These are phyloP conservation scores for Arthromyces matolae DNA, from an alignment of 768 basidiomycete genomes.

Conservation along the genomic window DNA sequence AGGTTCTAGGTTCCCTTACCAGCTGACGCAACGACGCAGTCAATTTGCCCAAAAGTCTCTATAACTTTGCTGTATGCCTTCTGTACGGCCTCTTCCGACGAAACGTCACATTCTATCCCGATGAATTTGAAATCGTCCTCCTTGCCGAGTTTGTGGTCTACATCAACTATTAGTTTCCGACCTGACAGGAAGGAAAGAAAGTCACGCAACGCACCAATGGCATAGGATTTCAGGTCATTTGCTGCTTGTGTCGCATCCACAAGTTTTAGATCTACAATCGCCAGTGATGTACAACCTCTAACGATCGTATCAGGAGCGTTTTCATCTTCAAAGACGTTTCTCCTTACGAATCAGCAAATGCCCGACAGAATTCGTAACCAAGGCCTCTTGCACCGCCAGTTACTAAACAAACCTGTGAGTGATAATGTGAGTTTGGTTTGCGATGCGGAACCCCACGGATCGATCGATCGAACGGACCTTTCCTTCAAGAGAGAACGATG, in stretches of 20 bases:
- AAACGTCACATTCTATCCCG: slow-evolving; percentile 84
- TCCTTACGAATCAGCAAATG: slow-evolving; percentile 79
- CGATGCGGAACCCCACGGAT: neutral
- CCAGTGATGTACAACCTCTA: slow-evolving; percentile 79
- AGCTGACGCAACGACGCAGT: slow-evolving; percentile 85
- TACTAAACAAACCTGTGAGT: slow-evolving; percentile 85
- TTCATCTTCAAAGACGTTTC: neutral
- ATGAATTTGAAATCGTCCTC: slow-evolving; percentile 60
- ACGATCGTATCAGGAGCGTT: neutral
- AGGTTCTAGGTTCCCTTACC: too few relatives aligned
- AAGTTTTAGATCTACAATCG: slow-evolving; percentile 77
- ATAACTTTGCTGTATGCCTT: slow-evolving; percentile 65
- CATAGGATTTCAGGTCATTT: slow-evolving; percentile 49
- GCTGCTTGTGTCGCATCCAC: slow-evolving; percentile 67
- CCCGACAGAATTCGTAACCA: slow-evolving; percentile 86
- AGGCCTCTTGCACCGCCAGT: slow-evolving; percentile 93
- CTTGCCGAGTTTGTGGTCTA: slow-evolving; percentile 54
- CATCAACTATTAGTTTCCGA: slow-evolving; percentile 16
- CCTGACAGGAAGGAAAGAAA: neutral
- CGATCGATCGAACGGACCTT: slow-evolving; percentile 46
- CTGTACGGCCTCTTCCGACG: slow-evolving; percentile 76
- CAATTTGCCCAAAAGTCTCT: slow-evolving; percentile 64
- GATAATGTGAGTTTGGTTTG: too few relatives aligned
- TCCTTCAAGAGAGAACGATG: slow-evolving; percentile 73
- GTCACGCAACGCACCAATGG: slow-evolving; percentile 17